Percentiles rank a stretch among this genome's conserved stretches.
These are phyloP conservation scores for Gnomoniopsis sp. DNA, from an alignment of 2,329 filamentous ascomycete species.

Conservation along the genomic window DNA sequence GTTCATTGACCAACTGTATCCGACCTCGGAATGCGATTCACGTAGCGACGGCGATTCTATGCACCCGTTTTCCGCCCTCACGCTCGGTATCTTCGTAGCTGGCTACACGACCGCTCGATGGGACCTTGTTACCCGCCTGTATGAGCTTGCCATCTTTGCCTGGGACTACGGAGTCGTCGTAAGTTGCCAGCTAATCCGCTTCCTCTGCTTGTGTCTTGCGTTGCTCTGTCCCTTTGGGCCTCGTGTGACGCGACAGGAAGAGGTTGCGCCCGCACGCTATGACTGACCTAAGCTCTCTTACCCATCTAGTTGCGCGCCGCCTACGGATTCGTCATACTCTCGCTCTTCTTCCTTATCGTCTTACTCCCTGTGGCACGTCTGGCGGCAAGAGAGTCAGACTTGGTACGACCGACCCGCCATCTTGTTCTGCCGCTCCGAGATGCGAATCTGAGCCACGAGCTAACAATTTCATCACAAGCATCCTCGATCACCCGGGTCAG, in stretches of 20 bases:
- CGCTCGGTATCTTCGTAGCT: conserved; percentile 97
- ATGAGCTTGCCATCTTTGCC: conserved; percentile 95
- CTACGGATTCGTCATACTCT: conserved; percentile 80
- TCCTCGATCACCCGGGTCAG: conserved; percentile 71
- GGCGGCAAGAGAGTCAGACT: conserved; percentile 72
- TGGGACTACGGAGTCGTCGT: conserved; percentile 99
- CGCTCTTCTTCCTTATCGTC: conserved; percentile 78
- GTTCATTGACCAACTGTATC: neutral
- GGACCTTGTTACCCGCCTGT: conserved; percentile 94
- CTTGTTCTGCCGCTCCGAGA: conserved; percentile 8
- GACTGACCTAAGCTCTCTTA: conserved; percentile 9
- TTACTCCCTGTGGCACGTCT: conserved; percentile 81
- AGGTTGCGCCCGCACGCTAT: neutral
- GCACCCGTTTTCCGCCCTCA: conserved; percentile 97
- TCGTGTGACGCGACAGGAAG: neutral
- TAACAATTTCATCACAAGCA: conserved; percentile 58
- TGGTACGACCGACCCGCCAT: conserved; percentile 55
- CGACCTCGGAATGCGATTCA: conserved; percentile 40
- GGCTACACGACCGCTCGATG: conserved; percentile 99
- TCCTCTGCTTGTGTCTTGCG: neutral
- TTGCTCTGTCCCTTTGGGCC: neutral
- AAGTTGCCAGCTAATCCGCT: conserved; percentile 34
- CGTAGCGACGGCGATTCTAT: conserved; percentile 58
- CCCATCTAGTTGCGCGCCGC: conserved; percentile 68
- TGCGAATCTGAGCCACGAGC: conserved; percentile 18